Percentiles rank a stretch among this genome's conserved stretches.
Evolutionary conservation across 2,329 filamentous ascomycete genomes (phyloP).

Genomic region (Rhexocercosporidium sp.): DNA sequence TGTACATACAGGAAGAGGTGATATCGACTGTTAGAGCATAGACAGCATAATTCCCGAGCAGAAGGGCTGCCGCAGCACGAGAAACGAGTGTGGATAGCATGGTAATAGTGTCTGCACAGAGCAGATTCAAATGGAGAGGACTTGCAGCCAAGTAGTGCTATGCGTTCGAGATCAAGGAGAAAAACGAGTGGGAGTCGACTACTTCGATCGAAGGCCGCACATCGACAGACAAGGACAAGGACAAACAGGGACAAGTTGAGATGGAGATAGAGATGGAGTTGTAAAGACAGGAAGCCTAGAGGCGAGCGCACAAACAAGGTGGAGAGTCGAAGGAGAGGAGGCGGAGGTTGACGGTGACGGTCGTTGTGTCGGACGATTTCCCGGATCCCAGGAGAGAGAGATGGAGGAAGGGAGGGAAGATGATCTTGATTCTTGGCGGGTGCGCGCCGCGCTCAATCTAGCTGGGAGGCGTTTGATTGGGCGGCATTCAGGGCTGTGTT

Average conservation of each 20-base stretch:
- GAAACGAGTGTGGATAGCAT: constrained; percentile 36
- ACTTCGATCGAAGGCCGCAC: not conserved
- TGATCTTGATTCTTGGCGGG: not conserved
- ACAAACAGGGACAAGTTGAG: too few relatives aligned
- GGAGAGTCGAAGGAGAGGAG: not conserved
- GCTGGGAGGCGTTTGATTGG: constrained; percentile 4
- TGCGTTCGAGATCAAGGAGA: not conserved
- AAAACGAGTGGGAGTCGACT: not conserved
- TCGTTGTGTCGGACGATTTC: not conserved
- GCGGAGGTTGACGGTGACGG: not conserved
- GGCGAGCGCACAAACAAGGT: not conserved
- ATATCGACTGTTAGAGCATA: constrained; percentile 38
- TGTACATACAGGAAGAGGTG: constrained; percentile 33
- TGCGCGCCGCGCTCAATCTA: not conserved
- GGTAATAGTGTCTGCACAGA: not conserved
- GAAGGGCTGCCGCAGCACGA: constrained; percentile 30
- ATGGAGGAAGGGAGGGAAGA: not conserved
- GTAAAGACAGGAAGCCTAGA: constrained; percentile 8
- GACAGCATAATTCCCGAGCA: constrained; percentile 42
- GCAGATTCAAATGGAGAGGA: not conserved
- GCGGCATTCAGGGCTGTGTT: not conserved
- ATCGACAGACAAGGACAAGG: not conserved
- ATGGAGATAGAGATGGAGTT: not conserved
- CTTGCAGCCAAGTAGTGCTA: not conserved
- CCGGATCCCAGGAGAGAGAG: not conserved